phyloP scores from a whole-genome alignment of 2,329 filamentous ascomycete genomes.

The Colletotrichum musicola region DNA sequence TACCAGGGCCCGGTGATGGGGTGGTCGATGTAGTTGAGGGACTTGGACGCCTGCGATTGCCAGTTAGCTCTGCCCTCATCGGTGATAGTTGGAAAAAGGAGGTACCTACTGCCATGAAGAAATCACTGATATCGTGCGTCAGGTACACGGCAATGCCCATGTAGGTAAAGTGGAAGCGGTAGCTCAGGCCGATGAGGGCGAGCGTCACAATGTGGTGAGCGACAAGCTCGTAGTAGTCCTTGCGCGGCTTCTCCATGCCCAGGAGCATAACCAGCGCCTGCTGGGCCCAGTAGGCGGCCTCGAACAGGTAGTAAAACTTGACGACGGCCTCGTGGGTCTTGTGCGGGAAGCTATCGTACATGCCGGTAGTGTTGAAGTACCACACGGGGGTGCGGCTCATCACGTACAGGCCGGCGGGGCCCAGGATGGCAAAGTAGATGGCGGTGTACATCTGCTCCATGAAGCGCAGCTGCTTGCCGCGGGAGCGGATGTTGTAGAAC shows the following conservation, averaged over 20 bases:
- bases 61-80: not conserved
- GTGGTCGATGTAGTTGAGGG: slow-evolving; percentile 77
- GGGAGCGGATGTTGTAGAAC: slow-evolving; percentile 68
- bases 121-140: slow-evolving; percentile 81
- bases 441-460: slow-evolving; percentile 84
- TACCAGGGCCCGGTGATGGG: slow-evolving; percentile 75
- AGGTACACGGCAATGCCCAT: slow-evolving; percentile 81
- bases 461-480: slow-evolving; percentile 76
- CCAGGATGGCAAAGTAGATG: slow-evolving; percentile 76
- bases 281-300: slow-evolving; percentile 81
- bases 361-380: slow-evolving; percentile 80
- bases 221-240: slow-evolving; percentile 81
- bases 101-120: slow-evolving; percentile 76
- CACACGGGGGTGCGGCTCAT: slow-evolving; percentile 78
- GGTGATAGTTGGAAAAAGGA: not conserved
- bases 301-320: slow-evolving; percentile 81
- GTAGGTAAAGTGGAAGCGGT: slow-evolving; percentile 82
- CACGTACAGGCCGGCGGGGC: slow-evolving; percentile 76
- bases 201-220: slow-evolving; percentile 80
- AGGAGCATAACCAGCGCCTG: slow-evolving; percentile 78
- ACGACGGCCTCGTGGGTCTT: slow-evolving; percentile 73
- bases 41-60: slow-evolving; percentile 70
- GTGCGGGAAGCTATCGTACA: slow-evolving; percentile 80
- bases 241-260: slow-evolving; percentile 78
- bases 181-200: slow-evolving; percentile 75